Conservation (phyloP, 495 filamentous ascomycete genomes). For the Penicillium fimorum region DNA sequence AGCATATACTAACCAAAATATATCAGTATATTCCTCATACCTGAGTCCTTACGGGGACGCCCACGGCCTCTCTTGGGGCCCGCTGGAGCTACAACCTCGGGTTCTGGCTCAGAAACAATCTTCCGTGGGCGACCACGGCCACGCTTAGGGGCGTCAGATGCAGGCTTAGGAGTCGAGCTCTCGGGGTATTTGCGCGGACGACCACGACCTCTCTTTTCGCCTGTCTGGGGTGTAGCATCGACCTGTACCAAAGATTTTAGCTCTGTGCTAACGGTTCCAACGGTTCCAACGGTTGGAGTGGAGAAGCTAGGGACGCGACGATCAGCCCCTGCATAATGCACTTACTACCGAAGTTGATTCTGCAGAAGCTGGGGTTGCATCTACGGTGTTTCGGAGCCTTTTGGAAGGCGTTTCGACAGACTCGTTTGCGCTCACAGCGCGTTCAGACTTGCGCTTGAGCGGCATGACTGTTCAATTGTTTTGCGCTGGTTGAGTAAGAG, state of each 20-base stretch:
- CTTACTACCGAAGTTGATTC: constrained; percentile 15
- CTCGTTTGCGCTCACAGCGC: constrained; percentile 21
- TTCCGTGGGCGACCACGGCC: constrained; percentile 41
- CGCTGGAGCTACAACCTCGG: constrained; percentile 3
- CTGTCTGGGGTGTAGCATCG: constrained; percentile 25
- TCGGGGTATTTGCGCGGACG: constrained; percentile 41
- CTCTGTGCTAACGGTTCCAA: constrained; percentile 6
- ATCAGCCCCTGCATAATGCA: constrained; percentile 15
- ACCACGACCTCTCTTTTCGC: constrained; percentile 40
- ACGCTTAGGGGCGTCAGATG: constrained; percentile 34
- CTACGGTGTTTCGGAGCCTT: constrained; percentile 16
- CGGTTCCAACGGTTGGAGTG: constrained; percentile 5
- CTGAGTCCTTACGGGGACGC: constrained; percentile 32
- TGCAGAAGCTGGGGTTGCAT: not conserved
- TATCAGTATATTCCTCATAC: constrained; percentile 10
- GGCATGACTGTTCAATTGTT: constrained; percentile 20
- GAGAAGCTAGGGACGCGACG: constrained; percentile 4
- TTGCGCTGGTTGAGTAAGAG: not conserved
- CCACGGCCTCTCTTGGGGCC: constrained; percentile 25
- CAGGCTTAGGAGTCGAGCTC: constrained; percentile 21
- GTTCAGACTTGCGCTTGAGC: constrained; percentile 31
- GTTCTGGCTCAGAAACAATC: constrained; percentile 12
- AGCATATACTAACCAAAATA: not conserved
- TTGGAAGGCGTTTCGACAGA: constrained; percentile 25
- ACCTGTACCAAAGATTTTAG: constrained; percentile 8